These are phyloP conservation scores for Capsella bursapastoris DNA, from an alignment of 345 rosid species.

Conservation along the genomic window DNA sequence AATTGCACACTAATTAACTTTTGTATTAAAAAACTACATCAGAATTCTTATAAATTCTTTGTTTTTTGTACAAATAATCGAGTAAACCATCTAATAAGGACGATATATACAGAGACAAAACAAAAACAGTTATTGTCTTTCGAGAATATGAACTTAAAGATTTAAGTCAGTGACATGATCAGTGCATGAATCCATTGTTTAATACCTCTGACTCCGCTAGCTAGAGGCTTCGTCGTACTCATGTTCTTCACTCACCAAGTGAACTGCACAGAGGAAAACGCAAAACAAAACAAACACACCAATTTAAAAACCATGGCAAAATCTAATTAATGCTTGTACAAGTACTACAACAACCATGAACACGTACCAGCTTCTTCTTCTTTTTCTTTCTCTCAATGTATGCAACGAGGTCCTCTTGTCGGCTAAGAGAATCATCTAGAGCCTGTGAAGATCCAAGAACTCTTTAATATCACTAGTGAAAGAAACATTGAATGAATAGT, in stretches of 20 bases:
- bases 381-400: slow-evolving; percentile 78
- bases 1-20: too few relatives aligned
- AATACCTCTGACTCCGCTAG: neutral
- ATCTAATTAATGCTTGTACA: neutral
- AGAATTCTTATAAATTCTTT: neutral
- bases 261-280: slow-evolving; percentile 12
- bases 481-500: neutral
- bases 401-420: slow-evolving; percentile 67
- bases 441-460: slow-evolving; percentile 48
- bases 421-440: slow-evolving; percentile 62
- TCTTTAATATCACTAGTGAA: neutral
- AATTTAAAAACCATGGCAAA: neutral
- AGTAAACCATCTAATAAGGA: neutral
- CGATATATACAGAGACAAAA: neutral
- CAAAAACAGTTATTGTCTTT: neutral
- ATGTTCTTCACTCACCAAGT: neutral
- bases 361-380: slow-evolving; percentile 63
- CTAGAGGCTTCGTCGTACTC: neutral
- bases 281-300: neutral
- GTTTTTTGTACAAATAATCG: too few relatives aligned
- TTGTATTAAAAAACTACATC: neutral
- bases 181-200: neutral
- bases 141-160: too few relatives aligned
- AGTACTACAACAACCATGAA: neutral
- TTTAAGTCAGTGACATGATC: neutral